Base-by-base conservation (phyloP, 176 grass and related monocot genomes). In the Tillandsia fasciculata region DNA sequence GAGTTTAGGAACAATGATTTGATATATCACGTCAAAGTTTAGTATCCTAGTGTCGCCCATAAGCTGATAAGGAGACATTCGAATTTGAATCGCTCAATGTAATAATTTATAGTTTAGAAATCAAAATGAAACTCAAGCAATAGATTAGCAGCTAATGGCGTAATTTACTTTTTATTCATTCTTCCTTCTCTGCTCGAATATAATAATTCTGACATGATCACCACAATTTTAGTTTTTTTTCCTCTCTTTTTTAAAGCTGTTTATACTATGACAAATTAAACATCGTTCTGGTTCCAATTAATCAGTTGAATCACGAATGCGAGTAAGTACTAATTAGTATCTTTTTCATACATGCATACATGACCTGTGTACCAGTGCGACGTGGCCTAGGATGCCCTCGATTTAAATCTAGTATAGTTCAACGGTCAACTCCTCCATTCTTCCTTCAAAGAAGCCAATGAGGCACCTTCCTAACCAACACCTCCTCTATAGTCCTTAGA, bases 371-470 rank as follows among this genome's bases (percentile, higher is more conserved):
- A 57, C 53, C n/a, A 10, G 17, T 18, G 14, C 6, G 3, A 59
- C 56, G 13, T 57, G 53, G 53, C 53, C 53, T 57, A 17, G 8
- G 14, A 57, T 5, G 33, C 33, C 33, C 33, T 42, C 33, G 4
- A 42, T 42, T 42, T 42, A 42, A 42, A 42, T 6, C 0, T 42
- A 42, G 4, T 42, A 42, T 17, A 58, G 12, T 9, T 59, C 54
- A 14, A 59, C 14, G 5, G 54, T 15, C 29, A 66, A 28, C 6
- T 24, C n/a, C n/a, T 26, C 10, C 52, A 2, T 26, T 6, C 2
- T 26, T n/a, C 22, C 42, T 23, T 86, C 77, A 91, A 85, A 87
- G 77, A 8, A 93, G 80, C 94, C 93, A 97, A 72, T 97, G 93
- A 9, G 93, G 48, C 57, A 72, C 70, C 86, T 92, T 97, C 86